Base-by-base conservation (phyloP, 768 basidiomycete genomes). In the Tylopilus cervinicoccineus region DNA sequence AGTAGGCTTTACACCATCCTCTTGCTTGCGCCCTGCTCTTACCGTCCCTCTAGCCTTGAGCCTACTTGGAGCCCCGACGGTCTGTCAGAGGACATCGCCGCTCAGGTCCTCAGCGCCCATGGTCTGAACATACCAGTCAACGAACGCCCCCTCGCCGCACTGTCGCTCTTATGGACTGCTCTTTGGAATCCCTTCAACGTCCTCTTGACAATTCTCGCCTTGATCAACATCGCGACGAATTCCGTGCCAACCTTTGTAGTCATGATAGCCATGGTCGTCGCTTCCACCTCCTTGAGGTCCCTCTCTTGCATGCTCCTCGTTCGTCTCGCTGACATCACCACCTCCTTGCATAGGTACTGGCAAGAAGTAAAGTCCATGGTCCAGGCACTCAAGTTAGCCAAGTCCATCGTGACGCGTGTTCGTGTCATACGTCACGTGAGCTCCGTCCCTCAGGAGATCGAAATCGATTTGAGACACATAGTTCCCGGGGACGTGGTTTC, bases 131-230 rank as follows among this genome's bases (percentile, higher is more conserved):
- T 48, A 39, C 59, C 68, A 0, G 60, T 69, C 5, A 56, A 40
- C 22, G 68, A 70, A 40, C 68, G 66, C 22, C 60, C 66, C 38
- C 50, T 66, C 38, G 64, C 60, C 3, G 58, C 59, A 3, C 33
- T 71, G 40, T 36, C 45, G n/a, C 45, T 67, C 19, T 46, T 69
- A 22, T 67, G 64, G 57, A 56, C 54, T 26, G 70, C 68, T 13
- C n/a, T 71, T 14, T 61, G 59, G 58, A 69, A 71, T 40, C 66
- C 67, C 5, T 69, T 69, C 57, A 69, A 69, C 6, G 43, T 70
- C 12, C 57, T 69, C 32, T 44, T 69, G 48, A 60, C 57, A 7
- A 47, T 66, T 38, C 66, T 69, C 9, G 67, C 67, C 0, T 0
- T 61, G 5, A 43, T 70, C 32, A 70, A 65, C 31, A 55, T 65